phyloP scores from a whole-genome alignment of 1,139 yeast genomes.

The Blastobotrys serpentis region DNA sequence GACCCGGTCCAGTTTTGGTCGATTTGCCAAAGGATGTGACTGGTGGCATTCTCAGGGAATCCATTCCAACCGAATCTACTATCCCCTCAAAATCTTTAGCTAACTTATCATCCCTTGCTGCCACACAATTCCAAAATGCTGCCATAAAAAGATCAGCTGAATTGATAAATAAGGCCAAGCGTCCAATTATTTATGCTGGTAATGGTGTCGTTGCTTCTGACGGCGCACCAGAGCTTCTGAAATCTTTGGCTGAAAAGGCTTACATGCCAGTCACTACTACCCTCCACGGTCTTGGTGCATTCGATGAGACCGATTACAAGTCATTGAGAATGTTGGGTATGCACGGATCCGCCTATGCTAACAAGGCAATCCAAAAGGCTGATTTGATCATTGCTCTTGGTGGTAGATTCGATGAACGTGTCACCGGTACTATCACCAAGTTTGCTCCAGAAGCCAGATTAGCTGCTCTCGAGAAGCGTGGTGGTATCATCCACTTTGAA shows the following conservation, averaged over 20 bases:
- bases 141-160: conserved; percentile 76
- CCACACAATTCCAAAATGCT: conserved; percentile 73
- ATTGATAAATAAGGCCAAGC: conserved; percentile 76
- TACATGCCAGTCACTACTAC: conserved; percentile 95
- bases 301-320: conserved; percentile 87
- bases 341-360: conserved; percentile 97
- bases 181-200: conserved; percentile 88
- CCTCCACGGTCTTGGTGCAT: conserved; percentile 89
- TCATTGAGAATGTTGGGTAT: conserved; percentile 95
- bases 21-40: conserved; percentile 98
- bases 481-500: conserved; percentile 96
- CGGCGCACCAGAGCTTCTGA: conserved; percentile 76
- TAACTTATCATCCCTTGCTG: conserved; percentile 67
- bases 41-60: conserved; percentile 78
- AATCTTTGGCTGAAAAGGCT: conserved; percentile 87
- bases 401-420: conserved; percentile 98
- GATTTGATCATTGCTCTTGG: conserved; percentile 93
- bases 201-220: conserved; percentile 80
- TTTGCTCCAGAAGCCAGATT: conserved; percentile 92
- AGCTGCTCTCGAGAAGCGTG: conserved; percentile 85
- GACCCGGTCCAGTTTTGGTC: conserved; percentile 98
- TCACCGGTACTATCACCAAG: conserved; percentile 78
- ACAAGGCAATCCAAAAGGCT: conserved; percentile 88
- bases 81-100: conserved; percentile 79
- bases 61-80: conserved; percentile 83